Base-by-base conservation (phyloP, 768 basidiomycete genomes). In the Fomitopsis serialis region DNA sequence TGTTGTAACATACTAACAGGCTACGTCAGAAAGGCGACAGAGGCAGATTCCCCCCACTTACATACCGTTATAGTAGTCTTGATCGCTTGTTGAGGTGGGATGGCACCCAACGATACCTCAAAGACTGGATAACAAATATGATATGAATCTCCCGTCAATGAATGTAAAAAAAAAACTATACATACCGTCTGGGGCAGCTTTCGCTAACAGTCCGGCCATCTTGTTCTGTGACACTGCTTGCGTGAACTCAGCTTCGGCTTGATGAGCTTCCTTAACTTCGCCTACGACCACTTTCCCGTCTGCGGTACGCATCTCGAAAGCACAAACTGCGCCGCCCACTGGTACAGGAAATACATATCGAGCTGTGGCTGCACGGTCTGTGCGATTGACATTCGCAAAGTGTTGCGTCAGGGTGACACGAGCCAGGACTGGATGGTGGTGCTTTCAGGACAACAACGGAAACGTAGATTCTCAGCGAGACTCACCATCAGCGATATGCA, bases 341-440 rank as follows among this genome's bases (percentile, higher is more conserved):
- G 83, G 84, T 5, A 85, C 72, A 9, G 83, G 82, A 56, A 85
- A 85, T 36, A 74, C 70, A 62, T 83, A 85, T 29, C 21, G 9
- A 10, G 44, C 44, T 19, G 6, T 15, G 4, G 37, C 19, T 6
- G 37, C 15, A 17, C 6, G 7, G 15, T 6, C 6, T 4, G 37
- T 17, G 37, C 37, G 37, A 17, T 19, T 40, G 15, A 17, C 15
- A 17, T 19, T 40, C 8, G 37, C 37, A 17, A 40, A 40, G 19
- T 40, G 37, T 19, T 40, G 37, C 15, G 37, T 40, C 37, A 40
- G 19, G 19, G 37, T 40, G 4, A 40, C 37, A 6, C 37, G 13
- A 15, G 37, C 37, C 37, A 40, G 15, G 6, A 40, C 37, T 40
- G 37, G 13, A 5, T 40, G 15, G 15, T 8, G 37, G 15, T 19